These are phyloP conservation scores for Ganoderma lingzhi DNA, from an alignment of 1,284 basidiomycete genomes.

Conservation along the genomic window DNA sequence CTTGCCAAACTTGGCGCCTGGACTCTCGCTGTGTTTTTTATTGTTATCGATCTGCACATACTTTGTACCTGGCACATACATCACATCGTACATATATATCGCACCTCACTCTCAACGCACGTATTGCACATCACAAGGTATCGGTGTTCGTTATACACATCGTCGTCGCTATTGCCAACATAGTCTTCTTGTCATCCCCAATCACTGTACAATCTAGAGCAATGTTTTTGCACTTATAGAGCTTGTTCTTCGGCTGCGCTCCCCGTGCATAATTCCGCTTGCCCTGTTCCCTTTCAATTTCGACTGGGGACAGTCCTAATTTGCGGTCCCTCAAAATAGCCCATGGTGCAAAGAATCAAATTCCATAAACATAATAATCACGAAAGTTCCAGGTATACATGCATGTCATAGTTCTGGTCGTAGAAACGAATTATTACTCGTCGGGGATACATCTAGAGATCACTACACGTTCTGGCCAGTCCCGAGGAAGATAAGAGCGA, in stretches of 20 bases:
- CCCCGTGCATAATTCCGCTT: background rate
- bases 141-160: constrained; percentile 10
- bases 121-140: background rate
- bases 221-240: constrained; percentile 1
- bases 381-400: constrained; percentile 18
- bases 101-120: constrained; percentile 10
- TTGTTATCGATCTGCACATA: constrained; percentile 24
- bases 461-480: constrained; percentile 26
- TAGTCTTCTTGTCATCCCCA: constrained; percentile 3
- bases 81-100: constrained; percentile 14
- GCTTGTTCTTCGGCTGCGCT: background rate
- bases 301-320: no score
- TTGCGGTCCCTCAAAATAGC: background rate
- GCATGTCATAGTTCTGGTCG: constrained; percentile 20
- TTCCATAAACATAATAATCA: constrained; percentile 9
- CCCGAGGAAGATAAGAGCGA: constrained; percentile 29
- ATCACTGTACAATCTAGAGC: constrained; percentile 14
- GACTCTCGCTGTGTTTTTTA: constrained; percentile 18
- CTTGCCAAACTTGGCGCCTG: background rate
- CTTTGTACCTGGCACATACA: constrained; percentile 3
- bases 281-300: no score
- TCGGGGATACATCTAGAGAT: constrained; percentile 25
- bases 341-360: background rate
- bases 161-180: constrained; percentile 7
- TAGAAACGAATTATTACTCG: constrained; percentile 15